Evolutionary conservation across 2,329 filamentous ascomycete species (phyloP), one percentile per base, ranked within the genome.

Genomic region (Stagonosporopsis cucurbitacearum): DNA sequence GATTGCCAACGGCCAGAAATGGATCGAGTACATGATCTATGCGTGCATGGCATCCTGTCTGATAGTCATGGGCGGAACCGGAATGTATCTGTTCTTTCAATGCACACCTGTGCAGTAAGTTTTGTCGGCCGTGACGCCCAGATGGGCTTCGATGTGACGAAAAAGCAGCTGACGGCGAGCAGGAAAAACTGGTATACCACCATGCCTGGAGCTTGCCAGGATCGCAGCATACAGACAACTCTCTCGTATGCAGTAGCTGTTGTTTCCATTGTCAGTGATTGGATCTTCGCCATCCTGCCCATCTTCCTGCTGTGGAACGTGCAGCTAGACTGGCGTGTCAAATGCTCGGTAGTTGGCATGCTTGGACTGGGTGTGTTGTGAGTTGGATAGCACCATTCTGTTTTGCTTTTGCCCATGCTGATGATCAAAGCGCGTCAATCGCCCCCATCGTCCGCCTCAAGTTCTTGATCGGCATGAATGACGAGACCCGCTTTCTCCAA

Each of bases 301-400:
- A 76, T 81, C 7, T 79, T 80, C 49, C 67, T 87, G 2, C 75
- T 87, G 5, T 80, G 76, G 71, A 78, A 80, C 19, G 68, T 85
- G 43, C 80, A 85, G 54, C 84, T 86, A 77, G 78, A 79, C 41
- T 63, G 60, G 19, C 76, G 75, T 45, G 79, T 78, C 3, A 86
- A 85, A 64, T 35, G 78, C 9, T 80, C 81, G 2, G 70, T 86
- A 23, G 78, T 60, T n/a, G 54, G 45, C 15, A 43, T 60, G 49
- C 54, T 60, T 9, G 54, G 58, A 26, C 33, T 60, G 4, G 58
- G 54, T 1, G 22, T 58, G 1, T 57, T 60, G 58, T 60, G 41
- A 30, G 57, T 32, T 17, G 4, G 11, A 19, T 6, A 7, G 3
- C 6, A 9, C 2, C 15, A 15, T 0, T 19, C n/a, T n/a, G n/a